Conservation (phyloP, 306 rosid species). For the Dicorynia guianensis region DNA sequence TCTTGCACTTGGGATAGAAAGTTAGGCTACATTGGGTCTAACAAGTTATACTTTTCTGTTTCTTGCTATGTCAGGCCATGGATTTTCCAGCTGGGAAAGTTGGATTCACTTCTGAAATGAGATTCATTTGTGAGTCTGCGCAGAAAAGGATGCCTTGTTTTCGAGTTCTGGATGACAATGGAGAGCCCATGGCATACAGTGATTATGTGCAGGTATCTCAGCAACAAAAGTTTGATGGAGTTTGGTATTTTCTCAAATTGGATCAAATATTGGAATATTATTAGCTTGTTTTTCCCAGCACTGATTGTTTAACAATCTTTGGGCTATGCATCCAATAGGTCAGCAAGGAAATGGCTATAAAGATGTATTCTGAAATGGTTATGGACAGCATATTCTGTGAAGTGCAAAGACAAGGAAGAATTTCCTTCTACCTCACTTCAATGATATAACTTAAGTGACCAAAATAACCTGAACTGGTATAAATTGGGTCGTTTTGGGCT, state of each 20-base stretch:
- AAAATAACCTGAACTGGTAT: no score
- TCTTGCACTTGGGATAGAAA: not conserved
- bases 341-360: conserved; percentile 61
- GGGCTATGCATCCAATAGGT: conserved; percentile 50
- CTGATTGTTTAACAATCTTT: not conserved
- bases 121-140: conserved; percentile 19
- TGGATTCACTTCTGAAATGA: conserved; percentile 42
- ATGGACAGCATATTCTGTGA: conserved; percentile 92
- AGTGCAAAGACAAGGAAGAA: conserved; percentile 95
- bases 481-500: no score
- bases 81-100: conserved; percentile 75
- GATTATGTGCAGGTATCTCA: not conserved
- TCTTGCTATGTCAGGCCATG: conserved; percentile 41
- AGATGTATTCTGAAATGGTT: conserved; percentile 83
- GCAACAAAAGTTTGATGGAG: no score
- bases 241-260: no score
- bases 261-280: not conserved
- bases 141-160: conserved; percentile 24
- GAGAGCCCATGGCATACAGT: conserved; percentile 32
- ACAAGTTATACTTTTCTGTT: not conserved
- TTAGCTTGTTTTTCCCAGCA: not conserved
- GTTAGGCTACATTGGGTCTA: no score
- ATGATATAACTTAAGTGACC: conserved; percentile 50
- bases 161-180: conserved; percentile 38
- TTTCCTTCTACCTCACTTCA: conserved; percentile 82